Evolutionary conservation across 2,329 filamentous ascomycete species (phyloP).

Genomic region (Tolypocladium album): DNA sequence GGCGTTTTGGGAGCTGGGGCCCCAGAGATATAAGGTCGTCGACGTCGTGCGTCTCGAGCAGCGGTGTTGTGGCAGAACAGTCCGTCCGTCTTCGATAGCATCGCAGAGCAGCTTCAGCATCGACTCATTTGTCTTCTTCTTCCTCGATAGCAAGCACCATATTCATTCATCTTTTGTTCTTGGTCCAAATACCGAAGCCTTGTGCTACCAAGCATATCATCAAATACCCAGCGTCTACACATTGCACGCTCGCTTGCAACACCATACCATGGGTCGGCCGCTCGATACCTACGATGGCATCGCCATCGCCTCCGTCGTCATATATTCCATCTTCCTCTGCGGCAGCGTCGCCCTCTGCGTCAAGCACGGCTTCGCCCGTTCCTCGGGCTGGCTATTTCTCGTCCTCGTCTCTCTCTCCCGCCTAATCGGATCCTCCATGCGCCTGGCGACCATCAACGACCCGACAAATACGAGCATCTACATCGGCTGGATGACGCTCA

Average conservation of each 20-base stretch:
- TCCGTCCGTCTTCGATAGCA: background rate
- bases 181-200: background rate
- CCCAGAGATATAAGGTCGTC: background rate
- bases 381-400: constrained; percentile 50
- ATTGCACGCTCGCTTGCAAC: background rate
- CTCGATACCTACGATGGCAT: constrained; percentile 19
- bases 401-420: constrained; percentile 46
- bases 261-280: constrained; percentile 7
- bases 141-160: background rate
- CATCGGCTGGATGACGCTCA: constrained; percentile 20
- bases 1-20: background rate
- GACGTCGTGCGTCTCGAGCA: background rate
- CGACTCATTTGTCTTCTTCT: background rate
- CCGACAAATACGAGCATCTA: constrained; percentile 30
- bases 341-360: constrained; percentile 31
- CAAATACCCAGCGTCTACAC: background rate
- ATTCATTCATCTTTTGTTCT: background rate
- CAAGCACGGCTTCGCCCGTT: constrained; percentile 39
- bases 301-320: constrained; percentile 18
- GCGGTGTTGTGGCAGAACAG: background rate
- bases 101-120: background rate
- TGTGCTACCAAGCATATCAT: background rate
- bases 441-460: constrained; percentile 32
- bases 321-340: constrained; percentile 17
- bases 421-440: constrained; percentile 42